Evolutionary conservation across 2,329 filamentous ascomycete species (phyloP).

Genomic region (Aplosporella prunicola): DNA sequence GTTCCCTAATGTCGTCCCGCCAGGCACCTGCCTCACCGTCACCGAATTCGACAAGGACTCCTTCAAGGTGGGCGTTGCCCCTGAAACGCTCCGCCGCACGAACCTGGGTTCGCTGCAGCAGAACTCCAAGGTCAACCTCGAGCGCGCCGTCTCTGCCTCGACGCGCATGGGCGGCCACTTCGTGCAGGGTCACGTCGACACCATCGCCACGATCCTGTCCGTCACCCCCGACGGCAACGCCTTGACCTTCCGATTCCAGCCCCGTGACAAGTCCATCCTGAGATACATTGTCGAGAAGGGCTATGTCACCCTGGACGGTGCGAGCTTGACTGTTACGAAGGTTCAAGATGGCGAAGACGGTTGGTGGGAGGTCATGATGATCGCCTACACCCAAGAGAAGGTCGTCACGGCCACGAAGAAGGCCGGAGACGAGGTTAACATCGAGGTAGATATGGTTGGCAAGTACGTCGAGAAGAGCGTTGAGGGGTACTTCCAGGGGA

Average conservation of each 20-base stretch:
- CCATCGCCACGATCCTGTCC: slow-evolving; percentile 64
- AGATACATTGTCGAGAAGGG: slow-evolving; percentile 93
- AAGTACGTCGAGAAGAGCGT: slow-evolving; percentile 90
- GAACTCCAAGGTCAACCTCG: slow-evolving; percentile 72
- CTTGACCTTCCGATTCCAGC: slow-evolving; percentile 73
- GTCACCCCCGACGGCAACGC: slow-evolving; percentile 81
- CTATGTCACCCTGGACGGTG: slow-evolving; percentile 87
- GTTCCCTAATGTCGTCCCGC: neutral
- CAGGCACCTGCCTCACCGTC: slow-evolving; percentile 79
- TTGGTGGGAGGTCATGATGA: slow-evolving; percentile 94
- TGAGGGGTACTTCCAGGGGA: slow-evolving; percentile 60
- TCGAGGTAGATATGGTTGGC: slow-evolving; percentile 83
- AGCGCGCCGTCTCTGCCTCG: slow-evolving; percentile 80
- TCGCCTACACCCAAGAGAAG: slow-evolving; percentile 90
- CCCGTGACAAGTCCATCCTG: slow-evolving; percentile 59
- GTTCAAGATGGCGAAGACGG: slow-evolving; percentile 73
- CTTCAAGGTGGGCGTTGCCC: slow-evolving; percentile 91
- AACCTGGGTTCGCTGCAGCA: slow-evolving; percentile 70
- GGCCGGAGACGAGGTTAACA: slow-evolving; percentile 72
- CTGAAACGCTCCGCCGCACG: slow-evolving; percentile 90
- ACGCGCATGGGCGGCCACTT: slow-evolving; percentile 98
- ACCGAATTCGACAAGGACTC: slow-evolving; percentile 53
- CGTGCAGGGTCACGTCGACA: slow-evolving; percentile 95
- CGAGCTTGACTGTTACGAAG: slow-evolving; percentile 82
- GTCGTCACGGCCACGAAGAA: slow-evolving; percentile 74